Evolutionary conservation across 768 basidiomycete genomes (phyloP), one percentile per base, ranked within the genome.

Genomic region (Panus rudis): DNA sequence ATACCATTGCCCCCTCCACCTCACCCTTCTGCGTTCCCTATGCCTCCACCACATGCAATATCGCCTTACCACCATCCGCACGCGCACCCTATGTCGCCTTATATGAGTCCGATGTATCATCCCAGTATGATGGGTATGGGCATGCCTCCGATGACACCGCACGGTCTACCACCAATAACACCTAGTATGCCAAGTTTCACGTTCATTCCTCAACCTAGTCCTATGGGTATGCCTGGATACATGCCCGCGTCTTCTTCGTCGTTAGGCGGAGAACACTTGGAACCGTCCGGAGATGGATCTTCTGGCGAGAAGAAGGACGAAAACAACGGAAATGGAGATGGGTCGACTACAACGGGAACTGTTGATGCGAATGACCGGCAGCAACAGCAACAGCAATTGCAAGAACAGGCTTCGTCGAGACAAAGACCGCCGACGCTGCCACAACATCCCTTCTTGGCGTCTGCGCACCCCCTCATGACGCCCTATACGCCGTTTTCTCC

Each of bases 131-230:
- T 46, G 52, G 46, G 27, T 53, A 65, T 49, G 43, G 56, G 43
- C 52, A 62, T 55, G 32, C n/a, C 8, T 7, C 60, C 67, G 24
- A 69, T 81, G 48, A 88, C 84, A 8, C 83, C 84, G n/a, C 77
- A 81, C 49, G 85, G 87, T 0, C 66, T 92, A n/a, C 87, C 88
- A 12, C 85, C 89, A 2, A 91, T 96, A 56, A 96, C 93, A n/a
- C 92, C 93, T 0, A 87, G 85, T 47, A 97, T 98, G 93, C 94
- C 94, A 1, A 81, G 90, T 4, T 98, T 96, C 65, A 82, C 80
- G 11, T 93, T 96, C 62, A 70, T 84, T 27, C 72, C 77, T 14
- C 77, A 76, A 31, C 73, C 56, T 55, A 35, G 33, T 20, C 33
- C 33, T 8, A 35, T 35, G 16, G 33, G 33, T 17, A 46, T 55